Evolutionary conservation across 2,329 filamentous ascomycete genomes (phyloP).

Genomic region (Aspergillus ochraceoroseus): DNA sequence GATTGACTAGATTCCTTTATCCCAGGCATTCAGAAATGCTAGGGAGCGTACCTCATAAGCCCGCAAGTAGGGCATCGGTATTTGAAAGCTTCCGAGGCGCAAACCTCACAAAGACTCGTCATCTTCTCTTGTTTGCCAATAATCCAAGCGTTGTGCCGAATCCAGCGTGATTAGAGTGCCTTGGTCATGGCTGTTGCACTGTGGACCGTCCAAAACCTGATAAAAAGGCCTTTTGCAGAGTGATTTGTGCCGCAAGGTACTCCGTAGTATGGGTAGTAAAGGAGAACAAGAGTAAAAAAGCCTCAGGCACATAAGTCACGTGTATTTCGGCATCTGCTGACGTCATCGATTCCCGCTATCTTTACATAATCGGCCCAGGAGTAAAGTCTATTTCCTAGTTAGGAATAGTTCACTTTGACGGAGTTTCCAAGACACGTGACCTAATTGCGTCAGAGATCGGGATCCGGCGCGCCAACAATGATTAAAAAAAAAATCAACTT

Average conservation of each 20-base stretch:
- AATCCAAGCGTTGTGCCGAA: constrained; percentile 10
- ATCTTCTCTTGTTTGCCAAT: constrained; percentile 23
- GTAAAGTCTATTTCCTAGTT: too few species aligned
- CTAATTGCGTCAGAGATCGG: constrained; percentile 33
- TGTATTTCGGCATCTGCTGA: too few species aligned
- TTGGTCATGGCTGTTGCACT: constrained; percentile 19
- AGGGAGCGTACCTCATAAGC: constrained; percentile 35
- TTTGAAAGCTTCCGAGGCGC: constrained; percentile 35
- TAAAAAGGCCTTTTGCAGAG: neutral
- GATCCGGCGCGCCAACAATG: neutral
- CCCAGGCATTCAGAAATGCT: neutral
- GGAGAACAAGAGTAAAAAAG: neutral
- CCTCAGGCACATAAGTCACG: too few species aligned
- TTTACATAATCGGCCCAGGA: too few species aligned
- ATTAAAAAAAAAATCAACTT: constrained; percentile 5
- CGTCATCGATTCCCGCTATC: too few species aligned
- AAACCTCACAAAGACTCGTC: constrained; percentile 37
- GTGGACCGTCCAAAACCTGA: constrained; percentile 3
- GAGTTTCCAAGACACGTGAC: constrained; percentile 28
- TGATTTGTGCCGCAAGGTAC: neutral
- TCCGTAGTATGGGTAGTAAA: too few species aligned
- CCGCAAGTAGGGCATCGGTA: constrained; percentile 40
- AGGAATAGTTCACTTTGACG: too few species aligned
- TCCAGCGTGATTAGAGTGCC: constrained; percentile 12
- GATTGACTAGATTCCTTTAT: neutral